Conservation (phyloP, 2,329 filamentous ascomycete species). For the Trichothecium roseum region DNA sequence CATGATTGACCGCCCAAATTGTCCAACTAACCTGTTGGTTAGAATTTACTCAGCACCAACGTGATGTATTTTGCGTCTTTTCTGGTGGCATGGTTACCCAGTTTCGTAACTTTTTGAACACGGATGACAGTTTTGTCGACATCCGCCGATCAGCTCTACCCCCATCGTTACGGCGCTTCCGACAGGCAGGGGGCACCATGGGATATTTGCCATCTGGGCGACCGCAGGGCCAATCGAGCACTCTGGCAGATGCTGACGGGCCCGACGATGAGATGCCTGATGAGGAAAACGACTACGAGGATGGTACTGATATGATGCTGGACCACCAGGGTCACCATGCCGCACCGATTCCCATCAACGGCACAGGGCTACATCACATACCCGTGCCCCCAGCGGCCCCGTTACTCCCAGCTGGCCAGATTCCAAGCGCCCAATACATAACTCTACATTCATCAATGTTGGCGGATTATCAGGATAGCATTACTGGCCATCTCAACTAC, state of each 20-base stretch:
- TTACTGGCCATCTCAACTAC: conserved; percentile 1
- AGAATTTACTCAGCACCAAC: conserved; percentile 94
- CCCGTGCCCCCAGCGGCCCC: no score
- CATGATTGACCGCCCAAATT: conserved; percentile 14
- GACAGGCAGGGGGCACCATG: no score
- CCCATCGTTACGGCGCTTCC: neutral
- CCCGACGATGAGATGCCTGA: conserved; percentile 33
- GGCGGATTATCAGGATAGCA: no score
- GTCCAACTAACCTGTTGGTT: conserved; percentile 13
- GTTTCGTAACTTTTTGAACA: conserved; percentile 70
- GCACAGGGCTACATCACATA: conserved; percentile 2
- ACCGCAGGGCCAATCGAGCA: neutral
- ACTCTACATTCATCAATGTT: no score
- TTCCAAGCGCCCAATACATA: no score
- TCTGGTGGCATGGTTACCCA: conserved; percentile 73
- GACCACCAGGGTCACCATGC: conserved; percentile 18
- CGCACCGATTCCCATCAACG: conserved; percentile 8
- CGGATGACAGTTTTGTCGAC: conserved; percentile 33
- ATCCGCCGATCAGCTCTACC: conserved; percentile 12
- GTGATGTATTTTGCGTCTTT: conserved; percentile 95
- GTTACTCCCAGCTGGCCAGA: no score
- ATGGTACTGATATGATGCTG: conserved; percentile 26
- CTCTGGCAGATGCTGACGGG: conserved; percentile 10
- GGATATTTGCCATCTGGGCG: neutral
- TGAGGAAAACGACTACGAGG: conserved; percentile 34